Evolutionary conservation across 2,329 filamentous ascomycete species (phyloP).

Genomic region (Hymenoscyphus repandus): DNA sequence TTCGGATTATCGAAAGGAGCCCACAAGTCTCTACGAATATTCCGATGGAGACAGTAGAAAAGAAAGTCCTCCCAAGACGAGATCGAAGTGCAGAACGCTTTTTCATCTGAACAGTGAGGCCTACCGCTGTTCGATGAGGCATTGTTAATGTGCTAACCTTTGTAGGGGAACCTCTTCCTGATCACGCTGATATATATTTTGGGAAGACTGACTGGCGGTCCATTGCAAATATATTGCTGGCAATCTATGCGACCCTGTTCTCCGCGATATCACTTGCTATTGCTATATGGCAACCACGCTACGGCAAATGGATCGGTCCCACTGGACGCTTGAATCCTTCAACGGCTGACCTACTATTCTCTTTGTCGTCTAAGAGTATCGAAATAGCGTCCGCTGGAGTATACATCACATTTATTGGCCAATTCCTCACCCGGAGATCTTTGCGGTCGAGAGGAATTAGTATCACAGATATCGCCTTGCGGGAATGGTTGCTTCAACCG

Average conservation of each 20-base stretch:
- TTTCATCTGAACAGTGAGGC: constrained; percentile 6
- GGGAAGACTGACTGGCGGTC: constrained; percentile 10
- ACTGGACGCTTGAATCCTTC: constrained; percentile 5
- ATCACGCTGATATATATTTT: constrained; percentile 9
- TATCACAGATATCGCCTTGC: constrained; percentile 5
- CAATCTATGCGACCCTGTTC: constrained; percentile 8
- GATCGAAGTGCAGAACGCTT: not conserved
- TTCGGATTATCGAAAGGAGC: constrained; percentile 4
- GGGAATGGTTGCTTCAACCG: constrained; percentile 7
- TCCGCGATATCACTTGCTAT: constrained; percentile 6
- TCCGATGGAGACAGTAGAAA: constrained; percentile 1
- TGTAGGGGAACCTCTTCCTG: constrained; percentile 5
- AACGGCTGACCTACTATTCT: constrained; percentile 5
- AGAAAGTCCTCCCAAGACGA: not conserved
- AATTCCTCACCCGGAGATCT: constrained; percentile 8
- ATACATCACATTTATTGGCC: constrained; percentile 8
- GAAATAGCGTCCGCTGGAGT: constrained; percentile 8
- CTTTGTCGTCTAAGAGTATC: constrained; percentile 7
- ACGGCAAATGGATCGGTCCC: constrained; percentile 10
- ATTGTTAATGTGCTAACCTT: not conserved
- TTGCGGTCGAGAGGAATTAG: constrained; percentile 5
- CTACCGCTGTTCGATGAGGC: not conserved
- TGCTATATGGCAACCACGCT: constrained; percentile 8
- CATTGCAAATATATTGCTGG: constrained; percentile 10
- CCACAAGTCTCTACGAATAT: not conserved